Evolutionary conservation across 1,284 basidiomycete genomes (phyloP), one percentile per base, ranked within the genome.

Genomic region (Wallemia ichthyophaga): DNA sequence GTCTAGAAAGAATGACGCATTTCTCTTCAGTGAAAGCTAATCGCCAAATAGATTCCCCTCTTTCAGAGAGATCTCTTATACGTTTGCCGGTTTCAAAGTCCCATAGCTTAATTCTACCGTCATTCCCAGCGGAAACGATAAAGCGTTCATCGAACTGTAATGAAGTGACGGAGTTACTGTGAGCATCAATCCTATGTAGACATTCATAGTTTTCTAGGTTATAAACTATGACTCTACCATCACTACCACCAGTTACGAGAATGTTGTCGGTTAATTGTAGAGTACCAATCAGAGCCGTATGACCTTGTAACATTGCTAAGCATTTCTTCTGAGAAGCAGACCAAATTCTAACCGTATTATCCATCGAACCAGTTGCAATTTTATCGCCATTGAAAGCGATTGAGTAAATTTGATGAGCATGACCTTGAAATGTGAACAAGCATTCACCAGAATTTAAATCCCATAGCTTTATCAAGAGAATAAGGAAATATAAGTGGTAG

Each of bases 261-360:
- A 82, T 72, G 63, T 73, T 74, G 59, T 76, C 76, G 1, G 78
- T 79, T 57, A 98, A 76, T 68, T 94, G 89, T 25, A 96, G 74
- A 67, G 92, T 86, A 63, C 89, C 92, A 9, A 98, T 88, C 58
- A 96, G 81, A 1, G 86, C 83, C 0, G 88, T 91, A 69, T 96
- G 92, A 1, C 86, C 91, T 69, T 89, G 85, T 0, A 96, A 76
- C 11, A 92, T 75, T 2, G 88, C 87, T 3, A 85, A 69, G 66
- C 86, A 88, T 63, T 82, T 74, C 23, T 85, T 87, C 9, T 60
- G 37, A n/a, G 28, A 59, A 23, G 56, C 58, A 21, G 28, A 27
- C 88, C 88, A 92, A 1, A 94, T 78, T 11, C 87, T 75, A 11
- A 95, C 86, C 0, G 84, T 89, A 19, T 86, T 89, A 66, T 95